Evolutionary conservation across 768 basidiomycete species (phyloP), one percentile per base, ranked within the genome.

Genomic region (Naganishia vishniacii): DNA sequence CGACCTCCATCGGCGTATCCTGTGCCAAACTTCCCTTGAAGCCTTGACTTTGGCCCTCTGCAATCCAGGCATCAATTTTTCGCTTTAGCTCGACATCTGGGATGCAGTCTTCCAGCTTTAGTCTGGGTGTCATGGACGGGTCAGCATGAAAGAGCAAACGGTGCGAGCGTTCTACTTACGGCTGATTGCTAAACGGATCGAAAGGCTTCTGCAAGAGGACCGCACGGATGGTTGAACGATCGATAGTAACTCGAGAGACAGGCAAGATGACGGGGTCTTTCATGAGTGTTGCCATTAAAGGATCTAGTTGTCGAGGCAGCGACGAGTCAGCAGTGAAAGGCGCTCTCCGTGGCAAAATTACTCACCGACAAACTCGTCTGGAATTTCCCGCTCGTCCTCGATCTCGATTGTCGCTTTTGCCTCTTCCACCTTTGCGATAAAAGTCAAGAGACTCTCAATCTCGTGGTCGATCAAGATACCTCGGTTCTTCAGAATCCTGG

Each of bases 151-250:
- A 41, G 40, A 42, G 1, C 23, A 28, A 34, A 11, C 25, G 25
- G 73, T 32, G 18, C 49, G n/a, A 62, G 45, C 8, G n/a, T n/a
- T n/a, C n/a, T n/a, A 78, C 85, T 68, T 70, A 91, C 92, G 94
- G 90, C 34, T 82, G 80, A 29, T 95, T 86, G 77, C 97, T 99
- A 83, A 98, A 99, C 0, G 95, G 95, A 77, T 99, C 95, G 59
- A 85, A 89, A 18, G 86, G 78, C 71, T 95, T 93, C 0, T 91
- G 94, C 20, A 99, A 80, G 37, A 97, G 79, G 75, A 95, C 92
- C 0, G 91, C 88, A 71, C 94, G 94, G 80, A 99, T 98, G 1
- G 93, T 97, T 1, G 88, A 81, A 25, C 89, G 84, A 76, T 99
- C 95, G 45, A 99, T 75, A 34, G 88, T 82, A 0, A 84, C 80